Conservation (phyloP, 2,329 filamentous ascomycete genomes). For the Monosporascus sp. region DNA sequence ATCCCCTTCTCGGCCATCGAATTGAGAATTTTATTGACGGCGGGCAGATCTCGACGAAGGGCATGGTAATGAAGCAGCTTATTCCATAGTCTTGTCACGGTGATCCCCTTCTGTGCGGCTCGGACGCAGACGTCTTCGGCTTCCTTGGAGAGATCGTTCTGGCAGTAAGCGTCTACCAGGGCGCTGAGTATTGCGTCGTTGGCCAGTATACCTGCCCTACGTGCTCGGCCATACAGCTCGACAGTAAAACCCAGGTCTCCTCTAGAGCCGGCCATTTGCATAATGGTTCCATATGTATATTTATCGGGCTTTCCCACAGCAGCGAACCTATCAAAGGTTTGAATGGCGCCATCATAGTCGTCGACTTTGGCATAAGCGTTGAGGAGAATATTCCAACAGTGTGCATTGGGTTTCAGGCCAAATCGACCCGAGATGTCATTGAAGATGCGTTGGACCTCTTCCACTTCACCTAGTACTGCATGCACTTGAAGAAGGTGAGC, state of each 20-base stretch:
- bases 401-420: slow-evolving; percentile 48
- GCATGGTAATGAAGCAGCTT: slow-evolving; percentile 66
- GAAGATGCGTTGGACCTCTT: slow-evolving; percentile 56
- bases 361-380: slow-evolving; percentile 61
- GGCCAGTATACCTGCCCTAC: slow-evolving; percentile 43
- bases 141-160: slow-evolving; percentile 45
- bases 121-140: slow-evolving; percentile 56
- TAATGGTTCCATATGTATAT: slow-evolving; percentile 65
- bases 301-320: slow-evolving; percentile 47
- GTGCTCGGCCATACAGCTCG: slow-evolving; percentile 59
- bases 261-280: slow-evolving; percentile 63
- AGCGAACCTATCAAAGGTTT: slow-evolving; percentile 57
- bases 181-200: slow-evolving; percentile 55
- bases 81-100: slow-evolving; percentile 70
- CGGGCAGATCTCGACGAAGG: slow-evolving; percentile 47
- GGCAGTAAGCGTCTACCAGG: slow-evolving; percentile 63
- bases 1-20: slow-evolving; percentile 43
- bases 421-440: slow-evolving; percentile 53
- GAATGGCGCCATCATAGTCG: slow-evolving; percentile 61
- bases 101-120: slow-evolving; percentile 43
- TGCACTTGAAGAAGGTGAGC: slow-evolving; percentile 65
- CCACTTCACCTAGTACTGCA: slow-evolving; percentile 60
- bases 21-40: slow-evolving; percentile 42
- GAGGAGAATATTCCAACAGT: slow-evolving; percentile 73
- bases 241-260: slow-evolving; percentile 70